Percentiles rank a stretch among this genome's conserved stretches.
Conservation (phyloP, 352 stramenopile species). For the Stramenopiles sp. region DNA sequence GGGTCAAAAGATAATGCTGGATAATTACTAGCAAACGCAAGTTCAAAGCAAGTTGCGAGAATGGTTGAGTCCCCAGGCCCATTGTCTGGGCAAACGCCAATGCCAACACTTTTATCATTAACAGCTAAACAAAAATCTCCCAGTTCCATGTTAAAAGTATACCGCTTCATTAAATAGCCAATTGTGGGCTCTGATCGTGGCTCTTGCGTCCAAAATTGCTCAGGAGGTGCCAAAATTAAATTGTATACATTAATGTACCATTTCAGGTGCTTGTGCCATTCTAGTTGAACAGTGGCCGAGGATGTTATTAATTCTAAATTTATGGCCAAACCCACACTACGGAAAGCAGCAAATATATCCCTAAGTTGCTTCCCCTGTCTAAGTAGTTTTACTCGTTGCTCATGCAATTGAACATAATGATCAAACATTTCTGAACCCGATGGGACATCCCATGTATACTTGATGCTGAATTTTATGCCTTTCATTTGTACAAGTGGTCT, state of each 20-base stretch:
- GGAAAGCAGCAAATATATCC: background rate
- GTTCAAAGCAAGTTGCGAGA: too few relatives aligned
- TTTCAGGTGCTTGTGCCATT: background rate
- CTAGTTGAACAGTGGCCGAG: background rate
- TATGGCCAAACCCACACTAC: background rate
- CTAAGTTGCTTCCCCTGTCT: background rate
- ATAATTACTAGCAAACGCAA: too few relatives aligned
- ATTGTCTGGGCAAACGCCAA: too few relatives aligned
- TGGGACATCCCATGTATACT: background rate
- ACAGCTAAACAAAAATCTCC: background rate
- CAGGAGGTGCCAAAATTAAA: background rate
- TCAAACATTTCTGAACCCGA: background rate
- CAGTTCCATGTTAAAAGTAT: background rate
- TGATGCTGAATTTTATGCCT: background rate
- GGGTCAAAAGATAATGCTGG: too few relatives aligned
- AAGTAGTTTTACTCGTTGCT: background rate
- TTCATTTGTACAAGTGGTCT: background rate
- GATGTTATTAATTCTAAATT: background rate
- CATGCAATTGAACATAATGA: background rate
- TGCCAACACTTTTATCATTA: background rate
- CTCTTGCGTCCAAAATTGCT: background rate
- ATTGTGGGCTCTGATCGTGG: background rate
- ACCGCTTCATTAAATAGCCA: background rate
- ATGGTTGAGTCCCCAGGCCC: too few relatives aligned
- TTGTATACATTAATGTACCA: background rate